Evolutionary conservation across 768 basidiomycete genomes (phyloP).

Genomic region (Vishniacozyma victoriae): DNA sequence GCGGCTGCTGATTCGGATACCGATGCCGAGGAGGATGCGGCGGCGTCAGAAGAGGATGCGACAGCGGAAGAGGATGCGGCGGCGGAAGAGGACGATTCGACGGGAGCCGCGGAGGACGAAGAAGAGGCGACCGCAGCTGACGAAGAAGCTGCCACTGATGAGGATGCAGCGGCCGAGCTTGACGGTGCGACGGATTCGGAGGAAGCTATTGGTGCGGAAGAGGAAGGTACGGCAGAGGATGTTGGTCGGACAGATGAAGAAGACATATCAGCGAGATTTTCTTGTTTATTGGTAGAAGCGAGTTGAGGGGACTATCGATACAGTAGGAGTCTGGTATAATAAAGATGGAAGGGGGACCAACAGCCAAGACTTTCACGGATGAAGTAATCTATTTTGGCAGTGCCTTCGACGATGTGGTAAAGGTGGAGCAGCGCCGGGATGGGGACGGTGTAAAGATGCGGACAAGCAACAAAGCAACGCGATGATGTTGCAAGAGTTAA

Average conservation of each 20-base stretch:
- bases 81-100: conserved; percentile 5
- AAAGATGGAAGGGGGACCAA: too few relatives aligned
- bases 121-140: conserved; percentile 4
- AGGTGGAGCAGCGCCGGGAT: too few relatives aligned
- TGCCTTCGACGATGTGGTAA: too few relatives aligned
- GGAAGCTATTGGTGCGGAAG: not conserved
- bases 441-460: too few relatives aligned
- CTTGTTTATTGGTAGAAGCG: not conserved
- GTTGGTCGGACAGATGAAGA: too few relatives aligned
- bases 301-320: too few relatives aligned
- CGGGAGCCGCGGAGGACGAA: conserved; percentile 8
- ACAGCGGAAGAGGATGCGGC: conserved; percentile 4
- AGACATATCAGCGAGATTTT: not conserved
- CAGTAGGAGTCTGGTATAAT: too few relatives aligned
- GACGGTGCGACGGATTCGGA: not conserved
- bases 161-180: not conserved
- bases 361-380: too few relatives aligned
- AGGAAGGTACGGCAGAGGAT: not conserved
- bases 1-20: conserved; percentile 2
- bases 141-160: not conserved
- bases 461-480: too few relatives aligned
- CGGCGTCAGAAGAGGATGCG: conserved; percentile 4
- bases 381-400: too few relatives aligned
- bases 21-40: conserved; percentile 6
- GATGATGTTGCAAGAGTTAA: too few relatives aligned